phyloP scores from a whole-genome alignment of 73 alveolate genomes.

The Strombidium stylifer region DNA sequence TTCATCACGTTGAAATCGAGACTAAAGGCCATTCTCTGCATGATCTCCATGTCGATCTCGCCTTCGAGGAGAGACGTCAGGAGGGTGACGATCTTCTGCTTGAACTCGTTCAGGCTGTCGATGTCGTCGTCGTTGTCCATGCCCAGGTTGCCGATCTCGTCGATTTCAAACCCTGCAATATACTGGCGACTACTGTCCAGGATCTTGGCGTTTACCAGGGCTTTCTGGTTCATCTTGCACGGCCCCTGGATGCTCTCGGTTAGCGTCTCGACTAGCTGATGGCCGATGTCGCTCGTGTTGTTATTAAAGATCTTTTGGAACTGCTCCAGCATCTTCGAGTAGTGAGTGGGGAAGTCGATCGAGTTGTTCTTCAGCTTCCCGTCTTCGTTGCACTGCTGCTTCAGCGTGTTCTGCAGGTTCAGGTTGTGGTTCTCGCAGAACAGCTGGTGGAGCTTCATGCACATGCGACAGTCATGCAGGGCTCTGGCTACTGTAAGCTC shows the following conservation, averaged over 20 bases:
- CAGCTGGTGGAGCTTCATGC: constrained; percentile 55
- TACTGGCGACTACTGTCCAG: constrained; percentile 36
- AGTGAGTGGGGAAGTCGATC: constrained; percentile 36
- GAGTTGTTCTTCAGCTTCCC: constrained; percentile 37
- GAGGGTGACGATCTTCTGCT: constrained; percentile 33
- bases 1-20: constrained; percentile 40
- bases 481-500: constrained; percentile 35
- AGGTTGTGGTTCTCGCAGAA: constrained; percentile 72
- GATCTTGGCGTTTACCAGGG: constrained; percentile 53
- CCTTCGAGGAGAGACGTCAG: constrained; percentile 47
- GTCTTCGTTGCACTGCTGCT: constrained; percentile 46
- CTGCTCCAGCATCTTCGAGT: constrained; percentile 37
- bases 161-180: constrained; percentile 34
- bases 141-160: constrained; percentile 16
- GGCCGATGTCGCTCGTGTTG: constrained; percentile 33
- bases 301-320: constrained; percentile 34
- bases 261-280: constrained; percentile 54
- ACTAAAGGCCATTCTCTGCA: constrained; percentile 9
- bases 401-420: constrained; percentile 53
- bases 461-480: background rate
- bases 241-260: constrained; percentile 80
- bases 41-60: constrained; percentile 29
- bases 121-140: constrained; percentile 13
- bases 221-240: constrained; percentile 63
- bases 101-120: constrained; percentile 24